These are phyloP conservation scores for Pholiota microspora DNA, from an alignment of 768 basidiomycete species.

Conservation along the genomic window DNA sequence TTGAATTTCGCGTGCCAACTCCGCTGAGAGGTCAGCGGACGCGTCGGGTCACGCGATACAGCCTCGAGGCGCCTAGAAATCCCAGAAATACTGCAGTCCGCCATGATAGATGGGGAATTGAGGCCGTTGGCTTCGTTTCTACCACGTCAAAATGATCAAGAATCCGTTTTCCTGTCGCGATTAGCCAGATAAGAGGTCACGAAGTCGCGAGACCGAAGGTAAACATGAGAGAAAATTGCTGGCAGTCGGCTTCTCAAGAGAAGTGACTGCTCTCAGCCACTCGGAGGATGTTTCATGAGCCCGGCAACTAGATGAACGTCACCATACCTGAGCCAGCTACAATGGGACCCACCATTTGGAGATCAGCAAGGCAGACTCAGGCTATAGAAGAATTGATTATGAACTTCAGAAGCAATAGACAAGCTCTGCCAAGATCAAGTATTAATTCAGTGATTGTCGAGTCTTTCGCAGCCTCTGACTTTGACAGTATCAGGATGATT, in stretches of 20 bases:
- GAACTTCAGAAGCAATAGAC: too few relatives aligned
- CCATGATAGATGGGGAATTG: background rate
- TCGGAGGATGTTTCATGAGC: too few relatives aligned
- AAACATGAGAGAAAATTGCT: background rate
- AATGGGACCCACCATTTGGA: too few relatives aligned
- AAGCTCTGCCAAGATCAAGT: too few relatives aligned
- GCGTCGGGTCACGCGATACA: constrained; percentile 31
- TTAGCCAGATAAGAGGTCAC: constrained; percentile 1
- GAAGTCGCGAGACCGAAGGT: background rate
- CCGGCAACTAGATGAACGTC: too few relatives aligned
- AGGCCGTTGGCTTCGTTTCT: background rate
- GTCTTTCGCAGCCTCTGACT: too few relatives aligned
- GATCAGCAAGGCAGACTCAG: too few relatives aligned
- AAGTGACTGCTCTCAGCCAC: too few relatives aligned
- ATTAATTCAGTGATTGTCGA: too few relatives aligned
- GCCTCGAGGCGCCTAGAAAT: constrained; percentile 8
- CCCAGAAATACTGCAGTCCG: background rate
- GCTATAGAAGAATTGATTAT: too few relatives aligned
- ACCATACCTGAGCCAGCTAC: too few relatives aligned
- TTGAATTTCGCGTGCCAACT: constrained; percentile 22
- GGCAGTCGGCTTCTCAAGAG: background rate
- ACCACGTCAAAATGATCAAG: background rate
- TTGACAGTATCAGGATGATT: too few relatives aligned
- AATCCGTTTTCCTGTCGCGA: background rate
- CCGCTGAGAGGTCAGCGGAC: constrained; percentile 28